These are phyloP conservation scores for Phytophthora idaei DNA, from an alignment of 352 stramenopile genomes.

Conservation along the genomic window DNA sequence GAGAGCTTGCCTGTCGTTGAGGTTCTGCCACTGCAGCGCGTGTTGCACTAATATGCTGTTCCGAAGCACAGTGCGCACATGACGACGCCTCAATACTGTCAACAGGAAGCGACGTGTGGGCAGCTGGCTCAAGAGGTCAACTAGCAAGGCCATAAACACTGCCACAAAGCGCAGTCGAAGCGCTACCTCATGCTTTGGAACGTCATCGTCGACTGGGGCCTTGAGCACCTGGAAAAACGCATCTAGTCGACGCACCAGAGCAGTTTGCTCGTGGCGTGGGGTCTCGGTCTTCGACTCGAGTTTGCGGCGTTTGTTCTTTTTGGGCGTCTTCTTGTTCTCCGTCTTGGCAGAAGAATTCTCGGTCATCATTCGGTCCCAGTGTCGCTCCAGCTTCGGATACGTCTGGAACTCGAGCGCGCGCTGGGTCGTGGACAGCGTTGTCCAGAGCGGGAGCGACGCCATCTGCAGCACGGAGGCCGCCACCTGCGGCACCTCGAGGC, in stretches of 20 bases:
- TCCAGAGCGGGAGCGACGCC: conserved; percentile 71
- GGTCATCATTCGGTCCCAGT: conserved; percentile 56
- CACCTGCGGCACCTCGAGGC: conserved; percentile 58
- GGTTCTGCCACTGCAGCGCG: conserved; percentile 41
- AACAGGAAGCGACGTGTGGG: conserved; percentile 90
- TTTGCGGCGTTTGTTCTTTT: conserved; percentile 51
- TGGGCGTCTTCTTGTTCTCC: conserved; percentile 21
- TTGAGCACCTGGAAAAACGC: conserved; percentile 55
- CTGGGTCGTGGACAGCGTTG: conserved; percentile 59
- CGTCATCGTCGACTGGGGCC: conserved; percentile 32
- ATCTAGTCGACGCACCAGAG: conserved; percentile 44
- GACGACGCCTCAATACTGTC: conserved; percentile 66
- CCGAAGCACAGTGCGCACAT: conserved; percentile 52
- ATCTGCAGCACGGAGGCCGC: conserved; percentile 62
- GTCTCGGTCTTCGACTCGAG: conserved; percentile 13
- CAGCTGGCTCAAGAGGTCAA: conserved; percentile 87
- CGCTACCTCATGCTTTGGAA: conserved; percentile 22
- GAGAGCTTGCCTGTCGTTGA: conserved; percentile 50
- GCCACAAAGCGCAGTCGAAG: conserved; percentile 52
- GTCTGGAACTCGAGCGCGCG: conserved; percentile 64
- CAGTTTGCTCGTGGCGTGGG: conserved; percentile 27
- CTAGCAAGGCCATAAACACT: conserved; percentile 78
- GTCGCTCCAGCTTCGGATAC: conserved; percentile 68
- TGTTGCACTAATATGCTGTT: conserved; percentile 49
- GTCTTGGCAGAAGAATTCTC: conserved; percentile 2